Evolutionary conservation across 257 asterid genomes (phyloP), one percentile per base, ranked within the genome.

Genomic region (Buddleja alternifolia): DNA sequence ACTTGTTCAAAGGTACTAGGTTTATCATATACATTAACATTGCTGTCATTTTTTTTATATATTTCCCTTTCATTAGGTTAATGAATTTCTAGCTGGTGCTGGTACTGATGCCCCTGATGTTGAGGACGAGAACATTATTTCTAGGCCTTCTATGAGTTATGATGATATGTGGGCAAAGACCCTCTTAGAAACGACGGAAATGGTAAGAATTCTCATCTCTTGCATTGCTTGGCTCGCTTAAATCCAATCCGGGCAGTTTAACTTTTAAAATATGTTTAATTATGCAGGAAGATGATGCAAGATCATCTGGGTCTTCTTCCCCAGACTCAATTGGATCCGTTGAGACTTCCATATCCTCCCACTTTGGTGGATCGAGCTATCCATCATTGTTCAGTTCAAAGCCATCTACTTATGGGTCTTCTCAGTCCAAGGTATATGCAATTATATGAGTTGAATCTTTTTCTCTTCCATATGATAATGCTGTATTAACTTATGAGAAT

Each of bases 111-210:
- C 99, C 61, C 99, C 99, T 54, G 99, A 94, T 74, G 99, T 94
- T 65, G 99, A 94, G 78, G 98, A 91, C 66, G 97, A 94, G 81
- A 89, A 94, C 80, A 73, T 84, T 70, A 80, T 84, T 65, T 85
- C 99, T 63, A 87, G 99, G 73, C 95, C 92, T 72, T 94, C 99
- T 55, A 87, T 85, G 87, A 94, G 96, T 80, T 91, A 91, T 66
- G 97, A 94, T 75, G 99, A 94, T 83, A 89, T 94, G 99, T 94
- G 99, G 99, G 99, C 99, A 46, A 94, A 94, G 90, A 89, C 97
- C 32, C 96, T 94, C 75, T 71, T 94, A 63, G 97, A 91, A 89
- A 78, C 99, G 0, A 77, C 96, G 14, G 97, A 93, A 78, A 75
- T 77, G 84, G 96, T 56, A 58, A 81, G 67, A 53, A 34, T 52